Evolutionary conservation across 1,284 basidiomycete genomes (phyloP).

Genomic region (Marasmius fiardii): DNA sequence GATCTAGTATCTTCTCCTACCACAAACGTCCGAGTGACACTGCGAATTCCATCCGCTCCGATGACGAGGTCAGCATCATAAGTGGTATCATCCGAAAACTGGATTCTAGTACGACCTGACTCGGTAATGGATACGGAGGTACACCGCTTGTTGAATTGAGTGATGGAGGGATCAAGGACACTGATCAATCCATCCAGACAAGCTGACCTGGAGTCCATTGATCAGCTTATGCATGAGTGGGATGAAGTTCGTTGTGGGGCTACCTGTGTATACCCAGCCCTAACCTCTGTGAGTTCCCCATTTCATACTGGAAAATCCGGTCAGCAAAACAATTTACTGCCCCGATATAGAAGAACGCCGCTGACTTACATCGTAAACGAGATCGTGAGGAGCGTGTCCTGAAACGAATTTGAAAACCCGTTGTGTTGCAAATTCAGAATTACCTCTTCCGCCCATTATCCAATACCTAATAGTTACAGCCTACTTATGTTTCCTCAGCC

Average conservation of each 20-base stretch:
- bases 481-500: too few relatives aligned
- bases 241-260: slow-evolving; percentile 1
- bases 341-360: background rate
- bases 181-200: slow-evolving; percentile 48
- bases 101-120: slow-evolving; percentile 28
- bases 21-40: slow-evolving; percentile 36
- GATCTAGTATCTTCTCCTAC: slow-evolving; percentile 22
- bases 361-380: slow-evolving; percentile 43
- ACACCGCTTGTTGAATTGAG: slow-evolving; percentile 52
- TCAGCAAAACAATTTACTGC: too few relatives aligned
- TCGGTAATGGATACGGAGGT: slow-evolving; percentile 27
- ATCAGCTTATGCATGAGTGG: background rate
- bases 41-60: slow-evolving; percentile 54
- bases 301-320: slow-evolving; percentile 29
- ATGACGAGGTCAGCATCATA: slow-evolving; percentile 49
- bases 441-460: too few relatives aligned
- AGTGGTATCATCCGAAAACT: slow-evolving; percentile 44
- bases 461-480: too few relatives aligned
- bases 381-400: slow-evolving; percentile 37
- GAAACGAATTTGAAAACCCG: slow-evolving; percentile 39
- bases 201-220: slow-evolving; percentile 31
- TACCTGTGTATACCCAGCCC: slow-evolving; percentile 43
- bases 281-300: slow-evolving; percentile 27
- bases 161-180: slow-evolving; percentile 35
- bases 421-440: too few relatives aligned